These are phyloP conservation scores for Phyllosticta capitalensis DNA, from an alignment of 2,329 filamentous ascomycete genomes.

Conservation along the genomic window DNA sequence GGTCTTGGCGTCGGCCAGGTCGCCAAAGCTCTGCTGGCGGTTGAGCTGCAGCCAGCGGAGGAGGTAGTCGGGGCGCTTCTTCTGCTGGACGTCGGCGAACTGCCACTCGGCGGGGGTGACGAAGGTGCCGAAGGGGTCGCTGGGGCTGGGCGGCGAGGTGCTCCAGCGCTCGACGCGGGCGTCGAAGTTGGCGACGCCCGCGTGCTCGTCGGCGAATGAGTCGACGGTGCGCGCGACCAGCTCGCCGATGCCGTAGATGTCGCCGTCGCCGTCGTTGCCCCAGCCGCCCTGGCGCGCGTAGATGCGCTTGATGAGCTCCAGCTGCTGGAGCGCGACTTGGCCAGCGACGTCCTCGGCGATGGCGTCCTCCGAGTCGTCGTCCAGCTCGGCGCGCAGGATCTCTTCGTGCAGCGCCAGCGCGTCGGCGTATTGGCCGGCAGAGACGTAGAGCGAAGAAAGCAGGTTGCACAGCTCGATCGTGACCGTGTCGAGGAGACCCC, in stretches of 20 bases:
- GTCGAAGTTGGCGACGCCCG: slow-evolving; percentile 18
- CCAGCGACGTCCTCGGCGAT: slow-evolving; percentile 16
- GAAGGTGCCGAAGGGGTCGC: slow-evolving; percentile 9
- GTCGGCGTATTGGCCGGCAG: slow-evolving; percentile 27
- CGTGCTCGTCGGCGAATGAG: slow-evolving; percentile 24
- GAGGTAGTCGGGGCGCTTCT: slow-evolving; percentile 8
- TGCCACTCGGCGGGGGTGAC: slow-evolving; percentile 5
- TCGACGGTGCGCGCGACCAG: slow-evolving; percentile 38
- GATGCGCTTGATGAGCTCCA: slow-evolving; percentile 27
- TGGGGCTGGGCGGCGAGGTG: not conserved
- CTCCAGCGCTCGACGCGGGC: slow-evolving; percentile 6
- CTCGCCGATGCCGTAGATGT: slow-evolving; percentile 35
- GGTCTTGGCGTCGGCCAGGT: slow-evolving; percentile 2
- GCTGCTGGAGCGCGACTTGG: slow-evolving; percentile 23
- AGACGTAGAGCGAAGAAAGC: slow-evolving; percentile 42
- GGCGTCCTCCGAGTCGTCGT: slow-evolving; percentile 17
- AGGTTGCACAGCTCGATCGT: slow-evolving; percentile 43
- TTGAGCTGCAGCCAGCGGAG: slow-evolving; percentile 11
- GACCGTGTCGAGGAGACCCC: slow-evolving; percentile 38
- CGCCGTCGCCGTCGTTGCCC: slow-evolving; percentile 38
- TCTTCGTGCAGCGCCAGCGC: slow-evolving; percentile 24
- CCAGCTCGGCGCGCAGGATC: slow-evolving; percentile 23
- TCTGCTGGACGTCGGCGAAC: slow-evolving; percentile 5
- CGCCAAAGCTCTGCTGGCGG: slow-evolving; percentile 9
- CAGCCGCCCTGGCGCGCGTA: slow-evolving; percentile 35